These are phyloP conservation scores for Lactifluus pinguis DNA, from an alignment of 768 basidiomycete genomes.

Conservation along the genomic window DNA sequence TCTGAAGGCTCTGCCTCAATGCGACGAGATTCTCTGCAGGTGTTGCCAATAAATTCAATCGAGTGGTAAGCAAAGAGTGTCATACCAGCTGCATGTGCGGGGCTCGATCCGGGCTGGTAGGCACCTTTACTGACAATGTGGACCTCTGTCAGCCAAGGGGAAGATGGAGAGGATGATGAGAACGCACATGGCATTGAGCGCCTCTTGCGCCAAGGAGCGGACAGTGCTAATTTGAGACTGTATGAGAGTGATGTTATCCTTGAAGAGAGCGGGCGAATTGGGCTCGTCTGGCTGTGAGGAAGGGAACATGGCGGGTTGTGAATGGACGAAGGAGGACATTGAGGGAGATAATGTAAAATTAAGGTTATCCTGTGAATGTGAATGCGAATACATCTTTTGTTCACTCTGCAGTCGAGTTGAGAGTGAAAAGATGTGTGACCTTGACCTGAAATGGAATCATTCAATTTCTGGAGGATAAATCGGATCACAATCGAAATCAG, in stretches of 20 bases:
- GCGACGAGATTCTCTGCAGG: conserved; percentile 6
- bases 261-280: conserved; percentile 18
- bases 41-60: not conserved
- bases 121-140: conserved; percentile 6
- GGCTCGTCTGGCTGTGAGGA: conserved; percentile 10
- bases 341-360: not conserved
- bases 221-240: conserved; percentile 11
- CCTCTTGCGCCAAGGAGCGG: conserved; percentile 12
- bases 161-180: not conserved
- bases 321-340: conserved; percentile 10
- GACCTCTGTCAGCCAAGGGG: not conserved
- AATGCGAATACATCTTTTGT: not conserved
- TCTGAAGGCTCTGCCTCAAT: conserved; percentile 9
- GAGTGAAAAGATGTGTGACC: not conserved
- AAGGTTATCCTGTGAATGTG: conserved; percentile 2
- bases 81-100: conserved; percentile 12
- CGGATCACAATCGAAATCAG: not conserved
- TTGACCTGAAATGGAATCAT: not conserved
- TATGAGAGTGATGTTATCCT: conserved; percentile 11
- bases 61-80: not conserved
- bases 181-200: conserved; percentile 16
- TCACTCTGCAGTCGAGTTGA: not conserved
- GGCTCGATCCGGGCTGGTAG: conserved; percentile 13
- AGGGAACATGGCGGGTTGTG: conserved; percentile 5
- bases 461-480: not conserved